phyloP scores from a whole-genome alignment of 768 basidiomycete genomes.

The Boletus eberwhitei region DNA sequence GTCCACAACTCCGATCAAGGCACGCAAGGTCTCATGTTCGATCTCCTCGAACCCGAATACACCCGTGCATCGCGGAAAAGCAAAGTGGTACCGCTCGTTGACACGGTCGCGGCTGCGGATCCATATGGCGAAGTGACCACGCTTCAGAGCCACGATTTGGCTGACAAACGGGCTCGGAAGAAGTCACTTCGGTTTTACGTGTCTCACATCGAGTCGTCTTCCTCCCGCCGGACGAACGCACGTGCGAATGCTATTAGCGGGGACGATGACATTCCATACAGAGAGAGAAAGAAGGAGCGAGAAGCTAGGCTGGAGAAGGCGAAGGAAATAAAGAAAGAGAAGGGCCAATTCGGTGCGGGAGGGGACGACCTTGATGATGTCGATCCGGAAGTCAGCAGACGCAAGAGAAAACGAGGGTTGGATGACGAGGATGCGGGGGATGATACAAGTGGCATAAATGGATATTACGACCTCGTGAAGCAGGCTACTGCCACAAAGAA shows the following conservation, averaged over 20 bases:
- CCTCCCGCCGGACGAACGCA: constrained; percentile 71
- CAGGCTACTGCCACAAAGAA: constrained; percentile 67
- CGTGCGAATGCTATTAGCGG: constrained; percentile 72
- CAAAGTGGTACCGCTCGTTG: constrained; percentile 5
- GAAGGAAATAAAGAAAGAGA: constrained; percentile 34
- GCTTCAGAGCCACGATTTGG: constrained; percentile 68
- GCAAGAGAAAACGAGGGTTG: constrained; percentile 37
- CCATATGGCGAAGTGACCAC: constrained; percentile 73
- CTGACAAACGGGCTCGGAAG: constrained; percentile 79
- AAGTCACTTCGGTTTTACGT: constrained; percentile 92
- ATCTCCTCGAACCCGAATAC: constrained; percentile 77
- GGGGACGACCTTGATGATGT: constrained; percentile 67
- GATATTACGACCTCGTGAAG: constrained; percentile 91
- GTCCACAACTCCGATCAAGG: constrained; percentile 10
- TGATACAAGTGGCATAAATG: constrained; percentile 53
- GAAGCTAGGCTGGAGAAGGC: constrained; percentile 53
- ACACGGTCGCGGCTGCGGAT: constrained; percentile 11
- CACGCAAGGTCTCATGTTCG: constrained; percentile 49
- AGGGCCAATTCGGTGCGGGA: constrained; percentile 40
- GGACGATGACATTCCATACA: constrained; percentile 94
- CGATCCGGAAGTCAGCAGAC: constrained; percentile 40
- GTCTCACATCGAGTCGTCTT: constrained; percentile 81
- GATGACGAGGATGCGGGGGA: constrained; percentile 41
- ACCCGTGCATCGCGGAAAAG: constrained; percentile 19
- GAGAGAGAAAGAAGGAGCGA: constrained; percentile 64